Evolutionary conservation across 2,329 filamentous ascomycete genomes (phyloP).

Genomic region (Curvularia sp.): DNA sequence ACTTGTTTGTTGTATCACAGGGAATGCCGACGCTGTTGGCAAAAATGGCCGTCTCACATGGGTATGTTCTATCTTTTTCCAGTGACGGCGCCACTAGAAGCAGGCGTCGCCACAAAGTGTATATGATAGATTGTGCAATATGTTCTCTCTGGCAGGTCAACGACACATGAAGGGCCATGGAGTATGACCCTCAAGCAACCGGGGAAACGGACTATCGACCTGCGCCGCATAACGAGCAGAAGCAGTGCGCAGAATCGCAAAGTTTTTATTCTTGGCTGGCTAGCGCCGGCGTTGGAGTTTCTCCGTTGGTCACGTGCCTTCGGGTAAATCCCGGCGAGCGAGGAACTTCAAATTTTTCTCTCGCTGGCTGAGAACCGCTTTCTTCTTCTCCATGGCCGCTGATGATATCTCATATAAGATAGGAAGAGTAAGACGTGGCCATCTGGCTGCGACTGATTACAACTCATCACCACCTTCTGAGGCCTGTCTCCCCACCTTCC

Average conservation of each 20-base stretch:
- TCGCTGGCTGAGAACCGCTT: background rate
- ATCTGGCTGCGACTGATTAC: constrained; percentile 27
- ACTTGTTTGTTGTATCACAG: no score
- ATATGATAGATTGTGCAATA: constrained; percentile 72
- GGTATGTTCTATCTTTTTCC: constrained; percentile 63
- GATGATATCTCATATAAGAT: constrained; percentile 43
- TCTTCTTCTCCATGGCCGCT: constrained; percentile 40
- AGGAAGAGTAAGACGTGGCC: constrained; percentile 23
- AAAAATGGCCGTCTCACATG: background rate
- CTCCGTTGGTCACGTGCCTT: constrained; percentile 10
- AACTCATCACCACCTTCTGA: constrained; percentile 29
- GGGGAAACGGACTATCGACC: constrained; percentile 72
- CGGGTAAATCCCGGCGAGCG: constrained; percentile 13
- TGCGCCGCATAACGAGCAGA: constrained; percentile 79
- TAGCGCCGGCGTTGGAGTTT: constrained; percentile 12
- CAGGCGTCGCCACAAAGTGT: constrained; percentile 51
- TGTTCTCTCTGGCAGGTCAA: constrained; percentile 73
- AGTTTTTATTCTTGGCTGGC: constrained; percentile 31
- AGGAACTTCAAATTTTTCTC: constrained; percentile 7
- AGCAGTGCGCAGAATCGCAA: constrained; percentile 43
- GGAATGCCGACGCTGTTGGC: background rate
- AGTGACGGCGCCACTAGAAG: constrained; percentile 48
- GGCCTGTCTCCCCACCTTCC: constrained; percentile 20
- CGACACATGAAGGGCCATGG: constrained; percentile 71
- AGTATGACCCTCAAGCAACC: constrained; percentile 72